These are phyloP conservation scores for Cytospora schulzeri DNA, from an alignment of 2,329 filamentous ascomycete genomes.

Conservation along the genomic window DNA sequence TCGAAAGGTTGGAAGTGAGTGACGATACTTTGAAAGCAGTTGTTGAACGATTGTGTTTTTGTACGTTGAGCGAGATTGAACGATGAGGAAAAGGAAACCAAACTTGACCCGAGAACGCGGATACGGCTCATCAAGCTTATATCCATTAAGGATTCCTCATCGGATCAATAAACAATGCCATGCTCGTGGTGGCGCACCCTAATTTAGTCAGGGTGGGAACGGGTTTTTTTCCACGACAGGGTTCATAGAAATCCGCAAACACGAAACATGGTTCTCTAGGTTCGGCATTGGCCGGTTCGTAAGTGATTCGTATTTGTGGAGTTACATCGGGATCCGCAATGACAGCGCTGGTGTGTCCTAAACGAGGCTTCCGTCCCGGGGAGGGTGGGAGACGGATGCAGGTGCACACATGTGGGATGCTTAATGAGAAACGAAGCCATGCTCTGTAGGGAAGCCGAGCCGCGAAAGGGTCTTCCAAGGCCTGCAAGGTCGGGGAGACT, in stretches of 20 bases:
- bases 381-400: not conserved
- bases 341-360: not conserved
- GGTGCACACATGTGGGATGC: not conserved
- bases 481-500: no score
- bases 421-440: not conserved
- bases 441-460: not conserved
- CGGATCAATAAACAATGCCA: not conserved
- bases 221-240: slow-evolving; percentile 7
- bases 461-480: no score
- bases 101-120: slow-evolving; percentile 9
- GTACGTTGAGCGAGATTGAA: slow-evolving; percentile 1
- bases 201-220: slow-evolving; percentile 19
- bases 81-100: slow-evolving; percentile 6
- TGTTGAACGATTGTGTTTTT: slow-evolving; percentile 17
- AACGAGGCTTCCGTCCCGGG: not conserved
- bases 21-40: slow-evolving; percentile 17
- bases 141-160: slow-evolving; percentile 3
- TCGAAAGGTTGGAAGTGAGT: slow-evolving; percentile 16
- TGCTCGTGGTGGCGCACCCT: slow-evolving; percentile 9
- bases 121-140: slow-evolving; percentile 15
- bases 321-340: not conserved
- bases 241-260: slow-evolving; percentile 16
- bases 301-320: slow-evolving; percentile 24
- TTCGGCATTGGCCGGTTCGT: slow-evolving; percentile 22
- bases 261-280: slow-evolving; percentile 19